A percentile compares a stretch with the other conserved stretches of the same genome.
Evolutionary conservation across 139 green algal genomes (phyloP).

Genomic region (Chlorella sorokiniana): DNA sequence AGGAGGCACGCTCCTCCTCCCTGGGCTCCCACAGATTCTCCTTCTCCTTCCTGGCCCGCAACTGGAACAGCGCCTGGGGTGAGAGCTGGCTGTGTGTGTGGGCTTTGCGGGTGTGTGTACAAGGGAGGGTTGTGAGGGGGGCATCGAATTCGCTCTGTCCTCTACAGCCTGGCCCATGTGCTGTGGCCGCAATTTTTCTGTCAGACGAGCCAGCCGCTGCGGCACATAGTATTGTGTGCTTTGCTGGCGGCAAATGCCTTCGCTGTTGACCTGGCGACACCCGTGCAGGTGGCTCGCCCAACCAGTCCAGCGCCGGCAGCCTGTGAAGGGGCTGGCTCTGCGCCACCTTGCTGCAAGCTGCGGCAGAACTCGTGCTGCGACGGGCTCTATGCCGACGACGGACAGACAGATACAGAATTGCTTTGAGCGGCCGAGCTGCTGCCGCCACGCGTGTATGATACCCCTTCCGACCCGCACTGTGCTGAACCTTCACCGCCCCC

Average conservation of each 20-base stretch:
- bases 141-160: too few species aligned
- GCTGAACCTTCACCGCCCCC: background rate
- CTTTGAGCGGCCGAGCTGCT: too few species aligned
- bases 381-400: too few species aligned
- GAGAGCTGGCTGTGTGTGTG: background rate
- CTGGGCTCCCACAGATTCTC: slow-evolving; percentile 43
- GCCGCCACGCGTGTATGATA: too few species aligned
- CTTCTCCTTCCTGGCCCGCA: slow-evolving; percentile 50
- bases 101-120: background rate
- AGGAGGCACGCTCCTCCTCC: slow-evolving; percentile 16
- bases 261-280: background rate
- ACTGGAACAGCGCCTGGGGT: slow-evolving; percentile 24
- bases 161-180: too few species aligned
- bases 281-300: slow-evolving; percentile 1
- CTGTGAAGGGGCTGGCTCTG: background rate
- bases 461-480: too few species aligned
- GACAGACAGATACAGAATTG: too few species aligned
- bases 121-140: background rate
- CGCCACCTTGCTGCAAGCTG: background rate
- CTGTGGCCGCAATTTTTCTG: too few species aligned
- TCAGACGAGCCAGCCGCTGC: background rate
- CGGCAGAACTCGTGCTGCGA: too few species aligned
- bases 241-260: background rate
- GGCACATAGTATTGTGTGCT: background rate
- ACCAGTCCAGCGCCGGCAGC: background rate